Evolutionary conservation across 2,329 filamentous ascomycete genomes (phyloP).

Genomic region (Cytospora leucostoma): DNA sequence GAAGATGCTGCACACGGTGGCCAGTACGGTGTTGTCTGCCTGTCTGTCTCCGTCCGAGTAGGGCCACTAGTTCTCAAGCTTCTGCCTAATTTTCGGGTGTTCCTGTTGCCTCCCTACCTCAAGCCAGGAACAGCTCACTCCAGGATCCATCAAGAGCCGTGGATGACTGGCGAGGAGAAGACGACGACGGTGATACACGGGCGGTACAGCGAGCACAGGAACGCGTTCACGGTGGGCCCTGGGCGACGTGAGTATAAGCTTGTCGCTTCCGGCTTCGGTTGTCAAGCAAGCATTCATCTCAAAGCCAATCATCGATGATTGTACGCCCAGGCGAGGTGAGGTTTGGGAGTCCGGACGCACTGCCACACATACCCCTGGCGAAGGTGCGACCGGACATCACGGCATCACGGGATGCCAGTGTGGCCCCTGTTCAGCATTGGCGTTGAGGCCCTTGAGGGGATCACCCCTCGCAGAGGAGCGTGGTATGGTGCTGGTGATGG

Average conservation of each 20-base stretch:
- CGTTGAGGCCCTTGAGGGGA: not conserved
- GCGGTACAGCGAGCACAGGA: not conserved
- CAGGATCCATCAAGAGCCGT: slow-evolving; percentile 5
- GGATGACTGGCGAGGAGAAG: slow-evolving; percentile 3
- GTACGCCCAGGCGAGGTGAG: not conserved
- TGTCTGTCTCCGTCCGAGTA: not conserved
- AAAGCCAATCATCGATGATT: not conserved
- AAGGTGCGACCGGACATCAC: not conserved
- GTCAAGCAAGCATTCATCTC: not conserved
- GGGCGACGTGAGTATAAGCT: slow-evolving; percentile 6
- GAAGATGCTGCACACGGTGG: not conserved
- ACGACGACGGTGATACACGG: slow-evolving; percentile 9
- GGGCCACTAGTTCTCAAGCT: not conserved
- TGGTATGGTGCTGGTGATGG: not conserved
- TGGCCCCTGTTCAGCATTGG: not conserved
- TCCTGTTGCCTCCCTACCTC: slow-evolving; percentile 7
- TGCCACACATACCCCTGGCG: not conserved
- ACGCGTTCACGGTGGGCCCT: slow-evolving; percentile 5
- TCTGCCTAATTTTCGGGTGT: not conserved
- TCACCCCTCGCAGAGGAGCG: not conserved
- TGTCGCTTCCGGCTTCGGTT: not conserved
- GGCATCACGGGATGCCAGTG: not conserved
- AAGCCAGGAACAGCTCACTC: slow-evolving; percentile 11
- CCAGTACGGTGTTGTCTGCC: not conserved
- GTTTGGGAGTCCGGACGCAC: not conserved